Evolutionary conservation across 768 basidiomycete species (phyloP).

Genomic region (Boletellus emodensis): DNA sequence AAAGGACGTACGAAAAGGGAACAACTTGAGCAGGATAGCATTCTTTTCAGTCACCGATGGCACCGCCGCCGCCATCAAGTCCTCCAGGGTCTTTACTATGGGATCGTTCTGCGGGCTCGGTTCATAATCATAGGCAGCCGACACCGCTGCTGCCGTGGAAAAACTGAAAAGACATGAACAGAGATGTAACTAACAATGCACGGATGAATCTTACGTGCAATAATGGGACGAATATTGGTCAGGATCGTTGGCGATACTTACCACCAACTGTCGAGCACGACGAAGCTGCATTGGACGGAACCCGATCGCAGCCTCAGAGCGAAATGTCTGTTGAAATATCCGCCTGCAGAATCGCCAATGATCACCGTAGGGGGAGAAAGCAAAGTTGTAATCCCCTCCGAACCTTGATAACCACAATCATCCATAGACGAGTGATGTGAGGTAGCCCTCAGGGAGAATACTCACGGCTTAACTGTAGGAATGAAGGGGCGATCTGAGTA

Average conservation of each 20-base stretch:
- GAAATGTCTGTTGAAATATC: neutral
- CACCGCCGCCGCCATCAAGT: neutral
- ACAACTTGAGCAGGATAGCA: slow-evolving; percentile 1
- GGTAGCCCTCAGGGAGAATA: neutral
- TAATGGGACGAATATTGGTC: neutral
- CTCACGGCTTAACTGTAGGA: slow-evolving; percentile 8
- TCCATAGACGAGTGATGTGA: neutral
- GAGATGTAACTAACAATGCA: neutral
- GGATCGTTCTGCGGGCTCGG: slow-evolving; percentile 2
- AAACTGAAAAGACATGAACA: neutral
- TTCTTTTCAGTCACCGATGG: slow-evolving; percentile 1
- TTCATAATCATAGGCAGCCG: slow-evolving; percentile 8
- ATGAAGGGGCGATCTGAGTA: slow-evolving; percentile 47
- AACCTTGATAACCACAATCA: neutral
- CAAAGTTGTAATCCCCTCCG: neutral
- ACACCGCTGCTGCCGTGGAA: neutral
- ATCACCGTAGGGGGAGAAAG: neutral
- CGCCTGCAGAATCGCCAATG: neutral
- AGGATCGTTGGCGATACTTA: neutral
- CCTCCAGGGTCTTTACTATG: neutral
- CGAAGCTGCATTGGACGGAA: neutral
- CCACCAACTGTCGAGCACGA: neutral
- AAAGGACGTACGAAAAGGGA: slow-evolving; percentile 1
- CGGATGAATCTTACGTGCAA: neutral
- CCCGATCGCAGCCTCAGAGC: neutral